These are phyloP conservation scores for Calycina marina DNA, from an alignment of 2,329 filamentous ascomycete species.

Conservation along the genomic window DNA sequence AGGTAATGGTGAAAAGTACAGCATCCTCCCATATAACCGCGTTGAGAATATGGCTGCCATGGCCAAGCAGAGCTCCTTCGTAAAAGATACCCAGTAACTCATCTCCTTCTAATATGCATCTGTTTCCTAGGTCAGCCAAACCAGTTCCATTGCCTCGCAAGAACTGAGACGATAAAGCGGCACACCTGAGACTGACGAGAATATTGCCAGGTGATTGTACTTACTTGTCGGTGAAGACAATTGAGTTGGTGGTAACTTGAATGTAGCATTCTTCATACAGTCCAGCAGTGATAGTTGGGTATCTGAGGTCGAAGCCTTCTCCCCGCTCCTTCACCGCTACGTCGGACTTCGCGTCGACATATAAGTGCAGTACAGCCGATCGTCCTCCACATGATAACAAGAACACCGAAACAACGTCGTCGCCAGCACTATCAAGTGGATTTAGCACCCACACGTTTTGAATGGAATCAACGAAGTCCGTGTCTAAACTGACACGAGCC, in stretches of 20 bases:
- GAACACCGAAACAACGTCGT: slow-evolving; percentile 12
- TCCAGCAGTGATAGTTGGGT: slow-evolving; percentile 35
- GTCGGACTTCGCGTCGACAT: slow-evolving; percentile 27
- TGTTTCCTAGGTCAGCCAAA: slow-evolving; percentile 1
- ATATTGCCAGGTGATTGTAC: slow-evolving; percentile 1
- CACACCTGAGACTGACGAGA: no score
- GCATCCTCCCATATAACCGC: slow-evolving; percentile 13
- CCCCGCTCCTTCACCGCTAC: not conserved
- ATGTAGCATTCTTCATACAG: slow-evolving; percentile 27
- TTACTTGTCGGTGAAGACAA: slow-evolving; percentile 11
- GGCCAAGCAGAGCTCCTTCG: slow-evolving; percentile 2
- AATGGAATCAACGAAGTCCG: slow-evolving; percentile 34
- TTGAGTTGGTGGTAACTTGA: slow-evolving; percentile 37
- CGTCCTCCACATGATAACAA: slow-evolving; percentile 17
- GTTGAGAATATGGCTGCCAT: slow-evolving; percentile 10
- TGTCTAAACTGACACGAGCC: slow-evolving; percentile 47
- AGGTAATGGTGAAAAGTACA: slow-evolving; percentile 15
- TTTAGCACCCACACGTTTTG: slow-evolving; percentile 38
- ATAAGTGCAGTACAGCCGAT: slow-evolving; percentile 28
- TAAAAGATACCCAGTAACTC: slow-evolving; percentile 7
- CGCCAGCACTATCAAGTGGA: slow-evolving; percentile 5
- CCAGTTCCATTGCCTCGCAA: not conserved
- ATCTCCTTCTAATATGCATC: slow-evolving; percentile 6
- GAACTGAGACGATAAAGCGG: not conserved
- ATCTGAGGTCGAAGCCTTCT: slow-evolving; percentile 34